Evolutionary conservation across 78 protist genomes (phyloP).

Genomic region (Anaeramoeba flamelloides): DNA sequence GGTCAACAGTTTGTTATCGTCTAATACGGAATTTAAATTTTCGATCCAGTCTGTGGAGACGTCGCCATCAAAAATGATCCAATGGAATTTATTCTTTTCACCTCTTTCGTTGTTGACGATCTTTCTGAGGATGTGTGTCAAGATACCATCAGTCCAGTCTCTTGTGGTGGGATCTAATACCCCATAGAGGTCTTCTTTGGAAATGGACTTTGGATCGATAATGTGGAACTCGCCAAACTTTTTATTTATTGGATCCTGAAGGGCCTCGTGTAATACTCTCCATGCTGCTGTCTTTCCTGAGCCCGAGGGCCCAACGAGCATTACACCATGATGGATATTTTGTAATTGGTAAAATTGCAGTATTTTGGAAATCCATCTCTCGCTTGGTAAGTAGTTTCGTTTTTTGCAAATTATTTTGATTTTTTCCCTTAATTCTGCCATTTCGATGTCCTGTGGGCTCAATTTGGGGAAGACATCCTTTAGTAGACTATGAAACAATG

Average conservation of each 20-base stretch:
- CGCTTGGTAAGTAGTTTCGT: conserved; percentile 18
- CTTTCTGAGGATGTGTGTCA: conserved; percentile 57
- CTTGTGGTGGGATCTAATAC: conserved; percentile 68
- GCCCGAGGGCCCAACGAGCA: conserved; percentile 87
- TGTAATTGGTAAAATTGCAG: conserved; percentile 71
- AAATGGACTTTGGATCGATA: conserved; percentile 87
- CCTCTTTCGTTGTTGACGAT: conserved; percentile 59
- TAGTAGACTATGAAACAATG: conserved; percentile 35
- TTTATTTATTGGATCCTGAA: conserved; percentile 15
- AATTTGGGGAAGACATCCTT: conserved; percentile 50
- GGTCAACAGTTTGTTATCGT: conserved; percentile 89
- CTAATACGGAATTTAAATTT: conserved; percentile 84
- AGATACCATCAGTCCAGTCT: conserved; percentile 95
- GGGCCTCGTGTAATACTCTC: conserved; percentile 54
- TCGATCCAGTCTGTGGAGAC: conserved; percentile 98
- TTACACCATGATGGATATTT: conserved; percentile 78
- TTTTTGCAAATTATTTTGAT: conserved; percentile 28
- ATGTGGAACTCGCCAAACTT: conserved; percentile 36
- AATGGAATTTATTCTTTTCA: conserved; percentile 51
- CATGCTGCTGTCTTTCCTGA: conserved; percentile 79
- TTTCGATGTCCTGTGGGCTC: too few relatives aligned
- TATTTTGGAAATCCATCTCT: conserved; percentile 62
- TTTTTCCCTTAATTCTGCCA: too few relatives aligned
- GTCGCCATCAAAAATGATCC: conserved; percentile 94
- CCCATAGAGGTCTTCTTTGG: conserved; percentile 79